Base-by-base conservation (phyloP, 768 basidiomycete genomes). In the Mycena sanguinolenta region DNA sequence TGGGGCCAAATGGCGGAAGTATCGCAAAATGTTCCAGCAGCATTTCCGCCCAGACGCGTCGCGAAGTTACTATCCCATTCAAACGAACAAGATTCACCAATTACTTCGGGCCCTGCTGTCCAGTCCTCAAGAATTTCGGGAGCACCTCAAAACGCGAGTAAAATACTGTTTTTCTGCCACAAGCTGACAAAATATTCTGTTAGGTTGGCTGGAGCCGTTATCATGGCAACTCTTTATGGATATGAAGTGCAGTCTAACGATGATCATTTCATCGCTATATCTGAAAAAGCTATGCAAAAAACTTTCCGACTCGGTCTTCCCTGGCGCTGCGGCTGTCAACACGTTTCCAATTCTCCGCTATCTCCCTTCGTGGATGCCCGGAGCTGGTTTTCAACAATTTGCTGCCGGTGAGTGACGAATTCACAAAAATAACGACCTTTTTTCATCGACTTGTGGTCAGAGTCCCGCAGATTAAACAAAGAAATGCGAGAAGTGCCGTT, bases 281-380 rank as follows among this genome's bases (percentile, higher is more conserved):
- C 77, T 1, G 78, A 79, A 25, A 57, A 65, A 19, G 73, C 73
- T 7, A 57, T 74, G n/a, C 23, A 46, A 25, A 16, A 72, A 73
- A 19, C 34, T 70, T 1, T 50, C 68, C 1, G 63, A 72, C 7
- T 65, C 74, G 2, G 49, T 76, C 2, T 67, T 73, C 2, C 78
- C 78, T 4, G 77, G 79, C 21, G 75, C 73, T 9, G 63, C 70
- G 1, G 69, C 77, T 8, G 80, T 83, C 13, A 78, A 82, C 67
- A 49, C 73, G 10, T 76, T 81, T 46, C 81, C 82, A 1, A 69
- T 44, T 73, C 77, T 82, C 19, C 74, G 67, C 50, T 53, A 78
- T 58, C 38, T 80, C 28, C 80, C 80, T 16, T 71, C 75, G 39
- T 79, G 80, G 79, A 73, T 75, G 53, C 81, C 79, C 14, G 80